Evolutionary conservation across 1,284 basidiomycete species (phyloP).

Genomic region (Fomes fomentarius): DNA sequence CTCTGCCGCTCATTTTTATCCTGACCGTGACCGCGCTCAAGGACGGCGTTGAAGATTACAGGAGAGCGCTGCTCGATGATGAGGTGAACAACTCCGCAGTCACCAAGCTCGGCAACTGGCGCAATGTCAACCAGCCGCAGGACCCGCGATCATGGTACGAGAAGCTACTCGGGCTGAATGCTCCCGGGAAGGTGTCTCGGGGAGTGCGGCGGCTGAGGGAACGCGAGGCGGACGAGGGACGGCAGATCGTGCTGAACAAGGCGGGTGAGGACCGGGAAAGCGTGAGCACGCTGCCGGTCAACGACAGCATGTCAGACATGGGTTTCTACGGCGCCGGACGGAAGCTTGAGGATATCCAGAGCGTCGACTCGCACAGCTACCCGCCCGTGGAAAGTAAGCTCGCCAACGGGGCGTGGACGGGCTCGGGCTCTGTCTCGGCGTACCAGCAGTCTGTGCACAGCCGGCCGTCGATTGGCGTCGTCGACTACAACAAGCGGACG

Average conservation of each 20-base stretch:
- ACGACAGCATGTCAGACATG: slow-evolving; percentile 47
- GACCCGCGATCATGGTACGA: slow-evolving; percentile 81
- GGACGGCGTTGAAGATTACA: slow-evolving; percentile 94
- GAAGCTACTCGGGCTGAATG: slow-evolving; percentile 66
- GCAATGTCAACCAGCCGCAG: slow-evolving; percentile 85
- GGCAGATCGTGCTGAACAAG: slow-evolving; percentile 67
- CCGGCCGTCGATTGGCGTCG: slow-evolving; percentile 62
- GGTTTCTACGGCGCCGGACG: slow-evolving; percentile 43
- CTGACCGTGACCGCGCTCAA: slow-evolving; percentile 90
- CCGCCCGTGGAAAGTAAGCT: slow-evolving; percentile 43
- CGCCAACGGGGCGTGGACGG: slow-evolving; percentile 21
- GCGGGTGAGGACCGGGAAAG: slow-evolving; percentile 43
- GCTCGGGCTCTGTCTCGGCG: slow-evolving; percentile 35
- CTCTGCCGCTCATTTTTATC: slow-evolving; percentile 89
- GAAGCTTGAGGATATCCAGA: slow-evolving; percentile 68
- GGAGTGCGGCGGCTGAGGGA: slow-evolving; percentile 88
- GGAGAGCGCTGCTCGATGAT: slow-evolving; percentile 85
- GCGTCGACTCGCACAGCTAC: slow-evolving; percentile 67
- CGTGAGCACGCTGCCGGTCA: slow-evolving; percentile 39
- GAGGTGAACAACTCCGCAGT: slow-evolving; percentile 91
- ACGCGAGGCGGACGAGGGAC: slow-evolving; percentile 71
- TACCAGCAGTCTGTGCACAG: slow-evolving; percentile 63
- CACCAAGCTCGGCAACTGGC: slow-evolving; percentile 86
- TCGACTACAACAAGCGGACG: slow-evolving; percentile 75
- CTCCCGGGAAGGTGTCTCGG: slow-evolving; percentile 77